Base-by-base conservation (phyloP, 768 basidiomycete genomes). In the Rhizopogon roseolus region DNA sequence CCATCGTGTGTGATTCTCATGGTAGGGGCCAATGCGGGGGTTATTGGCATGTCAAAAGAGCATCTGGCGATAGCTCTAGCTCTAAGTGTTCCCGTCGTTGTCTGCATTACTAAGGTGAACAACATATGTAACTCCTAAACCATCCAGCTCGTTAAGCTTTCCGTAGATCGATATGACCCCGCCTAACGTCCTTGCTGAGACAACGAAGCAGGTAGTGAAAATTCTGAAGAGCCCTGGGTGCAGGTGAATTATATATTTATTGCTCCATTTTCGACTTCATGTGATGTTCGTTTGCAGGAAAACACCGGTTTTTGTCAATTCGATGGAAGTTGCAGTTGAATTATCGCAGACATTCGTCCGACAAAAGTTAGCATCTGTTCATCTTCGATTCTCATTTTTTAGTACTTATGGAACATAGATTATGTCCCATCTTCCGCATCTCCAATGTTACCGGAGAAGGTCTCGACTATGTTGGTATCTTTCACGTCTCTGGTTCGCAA, bases 401-500 rank as follows among this genome's bases (percentile, higher is more conserved):
- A 41, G 50, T 34, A 34, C 49, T 57, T 41, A 62, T 27, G 39
- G 38, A 43, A 41, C 38, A 41, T 46, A 94, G 92, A 65, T 66
- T 96, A 64, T 94, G 92, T 62, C 94, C 94, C 0, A 85, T 96
- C 55, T 95, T 96, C 71, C 86, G 88, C 64, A 75, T 95, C 19
- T 97, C 94, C 3, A 98, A 98, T 66, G 92, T 97, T 13, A 95
- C 93, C 1, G 96, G 95, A n/a, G 82, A 90, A 60, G 93, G 94
- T 4, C 81, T 96, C 10, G 85, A 91, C 62, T 77, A 81, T 59
- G 87, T 93, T 59, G 44, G 80, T 59, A 4, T 54, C 28, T 41
- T 28, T 34, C 17, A 2, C 39, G 32, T 53, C 45, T 13, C 53
- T 43, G 22, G 28, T 25, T 25, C 14, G 10, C 32, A 5, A 36